Base-by-base conservation (phyloP, 2,329 filamentous ascomycete genomes). In the Chrysoporthe austroafricana region DNA sequence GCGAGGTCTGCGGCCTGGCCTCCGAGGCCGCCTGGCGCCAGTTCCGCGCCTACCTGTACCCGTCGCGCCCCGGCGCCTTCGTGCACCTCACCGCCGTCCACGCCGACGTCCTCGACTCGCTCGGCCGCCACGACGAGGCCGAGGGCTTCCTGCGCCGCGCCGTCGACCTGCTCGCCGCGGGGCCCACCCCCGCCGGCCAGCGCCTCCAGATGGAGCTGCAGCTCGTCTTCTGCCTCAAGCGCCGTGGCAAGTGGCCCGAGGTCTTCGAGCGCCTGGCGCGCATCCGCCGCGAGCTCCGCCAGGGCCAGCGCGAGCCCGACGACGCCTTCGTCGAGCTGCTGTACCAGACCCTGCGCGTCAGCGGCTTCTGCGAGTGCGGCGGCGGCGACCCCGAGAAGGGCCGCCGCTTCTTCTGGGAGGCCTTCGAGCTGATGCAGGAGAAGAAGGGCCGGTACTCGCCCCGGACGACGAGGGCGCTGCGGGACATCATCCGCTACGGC, bases 301-400 rank as follows among this genome's bases (percentile, higher is more conserved):
- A 59, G 63, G 64, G 48, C 50, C 18, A 44, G 58, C 1, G 58
- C 13, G 46, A 66, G 58, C 39, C 58, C 46, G 64, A 56, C 58
- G 64, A 66, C 36, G 42, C 42, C 1, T 62, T 50, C 8, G 64
- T 63, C 11, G 64, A 66, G 64, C 64, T 66, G 36, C 62, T 60
- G 64, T 66, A 66, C 58, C 64, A 57, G 64, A 42, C 64, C 5
- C 64, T 66, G 48, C 58, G 64, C n/a, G 54, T 62, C 58, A 66
- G 62, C 48, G 64, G 46, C 21, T 54, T 66, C 57, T 66, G 64
- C 42, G 64, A 66, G 58, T 66, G 64, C 42, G 48, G 61, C 9
- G 64, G 64, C 1, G 64, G 64, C 13, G 64, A 66, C 18, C 46
- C 58, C 4, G 58, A 56, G 7, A 57, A 26, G 42, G 64, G 64